Evolutionary conservation across 352 stramenopile genomes (phyloP).

Genomic region (Phytopythium aichiense): DNA sequence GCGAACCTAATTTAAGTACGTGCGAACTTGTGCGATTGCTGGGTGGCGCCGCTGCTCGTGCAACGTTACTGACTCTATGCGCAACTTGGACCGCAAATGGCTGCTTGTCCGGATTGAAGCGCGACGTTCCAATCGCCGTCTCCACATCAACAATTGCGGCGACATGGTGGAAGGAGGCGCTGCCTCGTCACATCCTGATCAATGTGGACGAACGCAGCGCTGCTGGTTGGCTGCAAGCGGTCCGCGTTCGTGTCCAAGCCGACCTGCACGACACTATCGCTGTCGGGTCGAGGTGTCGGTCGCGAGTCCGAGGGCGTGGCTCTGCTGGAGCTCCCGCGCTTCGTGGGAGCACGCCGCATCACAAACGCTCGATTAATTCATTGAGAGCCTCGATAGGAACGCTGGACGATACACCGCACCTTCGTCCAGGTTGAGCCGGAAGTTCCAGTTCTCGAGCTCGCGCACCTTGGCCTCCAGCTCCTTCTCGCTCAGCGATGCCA

Average conservation of each 20-base stretch:
- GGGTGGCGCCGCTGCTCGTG: too few relatives aligned
- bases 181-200: too few relatives aligned
- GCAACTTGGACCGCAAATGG: too few relatives aligned
- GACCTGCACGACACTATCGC: neutral
- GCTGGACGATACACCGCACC: conserved; percentile 19
- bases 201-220: neutral
- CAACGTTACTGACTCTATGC: too few relatives aligned
- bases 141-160: conserved; percentile 1
- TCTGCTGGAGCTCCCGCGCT: conserved; percentile 6
- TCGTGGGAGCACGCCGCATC: neutral
- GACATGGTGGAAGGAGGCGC: too few relatives aligned
- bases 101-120: too few relatives aligned
- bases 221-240: neutral
- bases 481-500: conserved; percentile 52
- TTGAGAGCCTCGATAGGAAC: neutral
- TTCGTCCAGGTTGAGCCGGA: conserved; percentile 77
- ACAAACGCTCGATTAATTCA: neutral
- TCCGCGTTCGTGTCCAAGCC: too few relatives aligned
- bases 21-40: too few relatives aligned
- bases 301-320: neutral
- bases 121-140: neutral
- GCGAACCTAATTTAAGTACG: too few relatives aligned
- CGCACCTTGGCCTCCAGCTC: conserved; percentile 63
- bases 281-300: neutral
- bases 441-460: conserved; percentile 84